phyloP scores from a whole-genome alignment of 2,329 filamentous ascomycete genomes.

The Aspergillus texensis region DNA sequence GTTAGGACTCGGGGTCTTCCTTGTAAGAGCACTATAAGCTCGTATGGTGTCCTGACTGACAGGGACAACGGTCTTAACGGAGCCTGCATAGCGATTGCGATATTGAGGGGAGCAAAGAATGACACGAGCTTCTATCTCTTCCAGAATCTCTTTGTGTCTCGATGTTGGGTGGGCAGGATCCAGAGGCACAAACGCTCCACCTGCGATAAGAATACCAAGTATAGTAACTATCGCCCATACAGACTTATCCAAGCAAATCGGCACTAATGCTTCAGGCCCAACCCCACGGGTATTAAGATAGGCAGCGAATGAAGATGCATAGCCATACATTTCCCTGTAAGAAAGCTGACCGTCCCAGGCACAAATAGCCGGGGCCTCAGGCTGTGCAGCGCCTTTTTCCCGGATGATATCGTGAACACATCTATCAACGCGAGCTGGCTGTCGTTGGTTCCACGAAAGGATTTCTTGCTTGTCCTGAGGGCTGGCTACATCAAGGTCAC shows the following conservation, averaged over 20 bases:
- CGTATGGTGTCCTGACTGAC: constrained; percentile 37
- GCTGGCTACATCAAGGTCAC: constrained; percentile 35
- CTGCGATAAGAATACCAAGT: constrained; percentile 36
- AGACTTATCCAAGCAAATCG: constrained; percentile 39
- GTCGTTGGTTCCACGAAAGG: constrained; percentile 34
- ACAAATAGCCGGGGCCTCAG: constrained; percentile 35
- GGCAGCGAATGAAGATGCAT: constrained; percentile 33
- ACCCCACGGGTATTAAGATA: constrained; percentile 36
- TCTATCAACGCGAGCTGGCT: constrained; percentile 27
- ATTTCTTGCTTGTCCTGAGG: constrained; percentile 37
- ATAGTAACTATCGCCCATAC: constrained; percentile 38
- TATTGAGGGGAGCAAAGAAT: constrained; percentile 38
- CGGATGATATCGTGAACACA: constrained; percentile 38
- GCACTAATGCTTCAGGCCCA: constrained; percentile 35
- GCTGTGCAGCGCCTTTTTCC: constrained; percentile 27
- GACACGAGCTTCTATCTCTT: constrained; percentile 34
- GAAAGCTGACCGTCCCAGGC: constrained; percentile 41
- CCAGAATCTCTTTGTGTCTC: constrained; percentile 36
- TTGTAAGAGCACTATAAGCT: constrained; percentile 26
- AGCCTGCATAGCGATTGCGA: constrained; percentile 29
- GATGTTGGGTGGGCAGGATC: constrained; percentile 39
- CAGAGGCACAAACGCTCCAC: constrained; percentile 38
- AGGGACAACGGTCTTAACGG: constrained; percentile 35
- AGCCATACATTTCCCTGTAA: constrained; percentile 33
- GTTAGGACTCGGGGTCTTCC: neutral